These are phyloP conservation scores for Garcia nutans DNA, from an alignment of 345 rosid genomes.

Conservation along the genomic window DNA sequence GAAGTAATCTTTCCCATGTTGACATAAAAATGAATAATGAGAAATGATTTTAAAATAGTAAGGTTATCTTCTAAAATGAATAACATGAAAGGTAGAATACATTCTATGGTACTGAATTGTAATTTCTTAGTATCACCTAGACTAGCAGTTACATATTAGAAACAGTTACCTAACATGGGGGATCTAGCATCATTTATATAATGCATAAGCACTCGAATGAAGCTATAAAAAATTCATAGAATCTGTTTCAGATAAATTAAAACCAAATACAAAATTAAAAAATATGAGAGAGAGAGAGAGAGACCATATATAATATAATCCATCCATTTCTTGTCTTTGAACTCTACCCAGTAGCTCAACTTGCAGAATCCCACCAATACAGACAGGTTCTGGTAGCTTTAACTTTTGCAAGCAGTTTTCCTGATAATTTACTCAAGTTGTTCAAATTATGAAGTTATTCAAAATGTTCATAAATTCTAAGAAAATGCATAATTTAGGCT, in stretches of 20 bases:
- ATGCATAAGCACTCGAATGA: too few relatives aligned
- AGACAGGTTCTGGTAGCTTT: slow-evolving; percentile 80
- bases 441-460: slow-evolving; percentile 1
- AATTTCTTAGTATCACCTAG: neutral
- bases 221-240: too few relatives aligned
- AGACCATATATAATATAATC: slow-evolving; percentile 80
- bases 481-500: too few relatives aligned
- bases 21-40: neutral
- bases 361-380: slow-evolving; percentile 74
- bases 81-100: neutral
- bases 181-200: too few relatives aligned
- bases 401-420: slow-evolving; percentile 72
- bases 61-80: neutral
- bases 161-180: neutral
- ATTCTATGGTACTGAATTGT: neutral
- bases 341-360: slow-evolving; percentile 85
- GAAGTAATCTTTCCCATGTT: neutral
- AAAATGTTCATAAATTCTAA: too few relatives aligned
- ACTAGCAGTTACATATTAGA: neutral
- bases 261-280: neutral
- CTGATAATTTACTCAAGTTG: slow-evolving; percentile 39
- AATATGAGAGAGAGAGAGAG: slow-evolving; percentile 17
- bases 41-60: neutral
- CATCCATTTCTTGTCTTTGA: slow-evolving; percentile 82
- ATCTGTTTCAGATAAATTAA: neutral